A percentile compares a stretch with the other conserved stretches of the same genome.
Evolutionary conservation across 2,329 filamentous ascomycete genomes (phyloP).

Genomic region (Claviceps paspali): DNA sequence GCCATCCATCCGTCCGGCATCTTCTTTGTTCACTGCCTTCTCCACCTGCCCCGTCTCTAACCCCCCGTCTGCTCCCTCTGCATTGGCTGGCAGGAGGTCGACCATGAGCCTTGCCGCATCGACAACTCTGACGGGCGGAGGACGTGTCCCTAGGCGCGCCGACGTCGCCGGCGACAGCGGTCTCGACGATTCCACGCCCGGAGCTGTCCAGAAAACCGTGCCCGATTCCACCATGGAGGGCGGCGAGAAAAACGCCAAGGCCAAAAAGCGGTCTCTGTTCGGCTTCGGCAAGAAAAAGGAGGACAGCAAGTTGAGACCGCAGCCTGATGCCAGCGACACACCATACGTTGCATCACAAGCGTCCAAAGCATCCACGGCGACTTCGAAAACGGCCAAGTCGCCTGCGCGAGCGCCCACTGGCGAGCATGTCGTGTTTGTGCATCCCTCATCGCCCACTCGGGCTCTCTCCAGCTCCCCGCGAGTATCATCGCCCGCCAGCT

Average conservation of each 20-base stretch:
- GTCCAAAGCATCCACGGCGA: constrained; percentile 1
- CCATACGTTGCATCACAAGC: constrained; percentile 10
- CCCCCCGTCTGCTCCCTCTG: not conserved
- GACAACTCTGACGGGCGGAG: constrained; percentile 9
- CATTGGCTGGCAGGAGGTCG: not conserved
- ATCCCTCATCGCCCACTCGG: constrained; percentile 49
- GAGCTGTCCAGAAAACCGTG: constrained; percentile 14
- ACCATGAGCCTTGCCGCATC: constrained; percentile 18
- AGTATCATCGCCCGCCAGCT: constrained; percentile 61
- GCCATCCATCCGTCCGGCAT: too few relatives aligned
- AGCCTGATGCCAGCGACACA: constrained; percentile 18
- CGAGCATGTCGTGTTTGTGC: constrained; percentile 25
- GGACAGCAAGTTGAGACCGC: constrained; percentile 22
- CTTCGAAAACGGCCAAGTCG: constrained; percentile 21
- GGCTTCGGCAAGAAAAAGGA: constrained; percentile 48
- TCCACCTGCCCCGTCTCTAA: too few relatives aligned
- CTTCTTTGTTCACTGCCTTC: too few relatives aligned
- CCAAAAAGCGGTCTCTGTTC: constrained; percentile 44
- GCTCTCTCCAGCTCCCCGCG: constrained; percentile 57
- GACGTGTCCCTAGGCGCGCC: constrained; percentile 4
- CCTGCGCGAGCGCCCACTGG: constrained; percentile 15
- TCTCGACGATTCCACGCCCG: constrained; percentile 17
- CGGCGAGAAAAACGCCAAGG: constrained; percentile 13
- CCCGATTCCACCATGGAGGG: constrained; percentile 15
- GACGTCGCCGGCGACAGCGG: constrained; percentile 14